Evolutionary conservation across 495 filamentous ascomycete species (phyloP).

Genomic region (Ascobolus immersus): DNA sequence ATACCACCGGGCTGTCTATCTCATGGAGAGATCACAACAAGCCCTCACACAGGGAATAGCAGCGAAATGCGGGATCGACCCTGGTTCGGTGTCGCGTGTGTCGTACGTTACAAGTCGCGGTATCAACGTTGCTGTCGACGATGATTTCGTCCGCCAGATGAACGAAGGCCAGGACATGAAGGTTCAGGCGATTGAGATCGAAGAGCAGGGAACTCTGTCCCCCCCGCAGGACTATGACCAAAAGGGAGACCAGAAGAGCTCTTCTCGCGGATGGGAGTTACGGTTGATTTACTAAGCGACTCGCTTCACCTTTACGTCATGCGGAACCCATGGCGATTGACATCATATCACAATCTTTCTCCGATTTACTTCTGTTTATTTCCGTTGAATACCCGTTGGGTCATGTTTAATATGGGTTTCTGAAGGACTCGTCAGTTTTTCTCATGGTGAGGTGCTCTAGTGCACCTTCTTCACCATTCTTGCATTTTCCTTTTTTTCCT

Average conservation of each 20-base stretch:
- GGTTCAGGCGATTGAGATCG: slow-evolving; percentile 17
- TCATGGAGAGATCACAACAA: slow-evolving; percentile 43
- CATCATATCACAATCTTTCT: no score
- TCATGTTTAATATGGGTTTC: no score
- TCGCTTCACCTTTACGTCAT: no score
- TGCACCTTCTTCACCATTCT: no score
- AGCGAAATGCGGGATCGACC: slow-evolving; percentile 52
- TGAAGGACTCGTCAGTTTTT: no score
- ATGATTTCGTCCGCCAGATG: slow-evolving; percentile 68
- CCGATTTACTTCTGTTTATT: no score
- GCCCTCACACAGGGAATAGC: slow-evolving; percentile 49
- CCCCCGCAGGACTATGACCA: slow-evolving; percentile 15
- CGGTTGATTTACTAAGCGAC: slow-evolving; percentile 11
- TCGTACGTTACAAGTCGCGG: slow-evolving; percentile 46
- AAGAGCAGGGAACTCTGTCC: slow-evolving; percentile 11
- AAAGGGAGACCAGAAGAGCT: slow-evolving; percentile 19
- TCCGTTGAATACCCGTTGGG: no score
- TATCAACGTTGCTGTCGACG: slow-evolving; percentile 63
- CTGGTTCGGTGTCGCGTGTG: slow-evolving; percentile 37
- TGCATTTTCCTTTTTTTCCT: no score
- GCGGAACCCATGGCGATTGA: no score
- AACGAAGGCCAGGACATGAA: slow-evolving; percentile 80
- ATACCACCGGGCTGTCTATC: slow-evolving; percentile 67
- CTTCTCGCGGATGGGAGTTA: slow-evolving; percentile 10
- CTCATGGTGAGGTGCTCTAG: no score